phyloP scores from a whole-genome alignment of 164 flowering plant genomes.

The Dillenia turbinata region DNA sequence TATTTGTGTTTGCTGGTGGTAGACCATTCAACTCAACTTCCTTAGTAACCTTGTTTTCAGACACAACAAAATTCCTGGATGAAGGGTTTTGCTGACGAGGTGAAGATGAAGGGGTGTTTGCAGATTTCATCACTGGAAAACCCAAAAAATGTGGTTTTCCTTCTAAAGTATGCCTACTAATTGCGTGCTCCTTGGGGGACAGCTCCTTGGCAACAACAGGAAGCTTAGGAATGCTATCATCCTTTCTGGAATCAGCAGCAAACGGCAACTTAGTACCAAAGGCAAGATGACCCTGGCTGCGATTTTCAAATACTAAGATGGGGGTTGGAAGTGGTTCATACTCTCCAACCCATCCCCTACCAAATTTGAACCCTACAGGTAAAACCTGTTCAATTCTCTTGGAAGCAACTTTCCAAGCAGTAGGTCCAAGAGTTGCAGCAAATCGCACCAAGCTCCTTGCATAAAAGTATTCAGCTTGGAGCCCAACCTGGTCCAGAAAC shows the following conservation, averaged over 20 bases:
- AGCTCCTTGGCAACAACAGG: background rate
- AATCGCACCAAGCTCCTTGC: conserved; percentile 92
- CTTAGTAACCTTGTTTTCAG: conserved; percentile 28
- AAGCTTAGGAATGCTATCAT: conserved; percentile 8
- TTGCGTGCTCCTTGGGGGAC: conserved; percentile 22
- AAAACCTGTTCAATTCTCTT: conserved; percentile 69
- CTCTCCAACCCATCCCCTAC: conserved; percentile 98
- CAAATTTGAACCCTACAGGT: conserved; percentile 67
- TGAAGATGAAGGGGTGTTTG: background rate
- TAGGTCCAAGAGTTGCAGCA: conserved; percentile 88
- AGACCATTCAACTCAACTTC: conserved; percentile 41
- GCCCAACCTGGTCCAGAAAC: conserved; percentile 69
- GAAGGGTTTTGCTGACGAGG: conserved; percentile 28
- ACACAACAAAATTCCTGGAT: conserved; percentile 21
- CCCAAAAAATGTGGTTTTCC: conserved; percentile 27
- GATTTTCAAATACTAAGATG: conserved; percentile 42
- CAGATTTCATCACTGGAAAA: conserved; percentile 21
- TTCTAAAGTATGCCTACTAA: conserved; percentile 23
- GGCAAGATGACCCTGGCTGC: conserved; percentile 25
- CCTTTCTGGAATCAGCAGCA: conserved; percentile 20
- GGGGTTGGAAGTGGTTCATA: conserved; percentile 86
- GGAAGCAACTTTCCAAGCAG: conserved; percentile 89
- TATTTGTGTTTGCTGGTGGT: conserved; percentile 24
- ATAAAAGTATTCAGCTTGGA: conserved; percentile 78
- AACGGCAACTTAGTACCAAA: conserved; percentile 15